These are phyloP conservation scores for Penicillium expansum DNA, from an alignment of 2,329 filamentous ascomycete species.

Conservation along the genomic window DNA sequence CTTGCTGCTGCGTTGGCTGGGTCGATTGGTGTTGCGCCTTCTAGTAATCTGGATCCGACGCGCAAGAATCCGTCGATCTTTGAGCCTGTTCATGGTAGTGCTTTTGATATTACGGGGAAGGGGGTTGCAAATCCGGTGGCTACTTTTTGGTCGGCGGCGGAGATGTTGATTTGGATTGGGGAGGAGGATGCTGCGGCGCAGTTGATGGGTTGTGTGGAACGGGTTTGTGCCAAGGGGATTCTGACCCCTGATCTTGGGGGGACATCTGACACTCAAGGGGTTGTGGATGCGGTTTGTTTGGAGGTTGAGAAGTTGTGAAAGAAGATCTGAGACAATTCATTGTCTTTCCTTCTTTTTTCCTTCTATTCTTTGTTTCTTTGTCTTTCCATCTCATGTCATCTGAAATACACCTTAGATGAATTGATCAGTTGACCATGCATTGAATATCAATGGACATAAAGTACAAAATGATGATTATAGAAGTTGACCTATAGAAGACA, in stretches of 20 bases:
- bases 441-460: neutral
- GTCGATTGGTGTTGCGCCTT: slow-evolving; percentile 68
- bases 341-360: neutral
- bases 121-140: too few species aligned
- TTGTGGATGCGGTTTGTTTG: slow-evolving; percentile 56
- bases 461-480: neutral
- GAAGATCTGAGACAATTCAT: slow-evolving; percentile 3
- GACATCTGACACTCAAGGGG: slow-evolving; percentile 53
- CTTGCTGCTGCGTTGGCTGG: slow-evolving; percentile 67
- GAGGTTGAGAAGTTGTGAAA: slow-evolving; percentile 45
- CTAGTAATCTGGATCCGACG: slow-evolving; percentile 64
- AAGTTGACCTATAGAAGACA: neutral
- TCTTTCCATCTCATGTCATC: neutral
- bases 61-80: slow-evolving; percentile 59
- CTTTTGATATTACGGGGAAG: too few species aligned
- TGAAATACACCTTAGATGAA: neutral
- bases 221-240: slow-evolving; percentile 54
- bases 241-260: slow-evolving; percentile 61
- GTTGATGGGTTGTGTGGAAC: slow-evolving; percentile 59
- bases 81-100: slow-evolving; percentile 63
- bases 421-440: neutral
- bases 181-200: too few species aligned
- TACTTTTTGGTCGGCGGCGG: too few species aligned
- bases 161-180: too few species aligned
- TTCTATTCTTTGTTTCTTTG: slow-evolving; percentile 1